Evolutionary conservation across 768 basidiomycete species (phyloP).

Genomic region (Lyophyllum atratum): DNA sequence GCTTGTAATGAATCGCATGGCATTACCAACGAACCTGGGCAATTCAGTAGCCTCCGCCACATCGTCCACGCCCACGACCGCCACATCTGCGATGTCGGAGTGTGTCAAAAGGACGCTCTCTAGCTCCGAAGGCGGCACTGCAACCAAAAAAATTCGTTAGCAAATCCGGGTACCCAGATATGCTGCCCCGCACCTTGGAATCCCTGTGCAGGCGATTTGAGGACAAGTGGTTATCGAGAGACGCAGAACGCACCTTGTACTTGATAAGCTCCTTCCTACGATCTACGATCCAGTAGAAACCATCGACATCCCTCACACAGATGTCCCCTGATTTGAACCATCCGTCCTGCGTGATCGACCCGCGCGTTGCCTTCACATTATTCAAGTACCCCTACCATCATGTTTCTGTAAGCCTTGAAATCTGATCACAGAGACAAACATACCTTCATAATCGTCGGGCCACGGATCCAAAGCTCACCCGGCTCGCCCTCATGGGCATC

Average conservation of each 20-base stretch:
- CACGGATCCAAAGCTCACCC: slow-evolving; percentile 72
- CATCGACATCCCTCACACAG: not conserved
- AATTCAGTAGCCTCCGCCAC: not conserved
- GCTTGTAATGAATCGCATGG: not conserved
- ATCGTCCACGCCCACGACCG: not conserved
- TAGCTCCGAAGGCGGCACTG: not conserved
- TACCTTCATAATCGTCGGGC: slow-evolving; percentile 67
- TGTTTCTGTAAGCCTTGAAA: too few species aligned
- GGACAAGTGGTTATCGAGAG: too few species aligned
- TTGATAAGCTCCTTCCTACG: not conserved
- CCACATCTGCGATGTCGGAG: not conserved
- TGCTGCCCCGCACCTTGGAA: not conserved
- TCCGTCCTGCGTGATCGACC: not conserved
- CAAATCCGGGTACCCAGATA: not conserved
- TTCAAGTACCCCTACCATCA: too few species aligned
- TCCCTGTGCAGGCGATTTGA: not conserved
- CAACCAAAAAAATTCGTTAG: not conserved
- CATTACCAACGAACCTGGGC: not conserved
- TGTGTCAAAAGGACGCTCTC: not conserved
- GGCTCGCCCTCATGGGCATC: slow-evolving; percentile 23
- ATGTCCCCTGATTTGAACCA: not conserved
- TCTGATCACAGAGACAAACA: not conserved
- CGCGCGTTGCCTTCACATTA: not conserved
- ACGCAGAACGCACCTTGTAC: not conserved
- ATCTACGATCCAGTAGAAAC: not conserved